Percentiles rank a stretch among this genome's conserved stretches.
Conservation (phyloP, 2,329 filamentous ascomycete species). For the Alternaria sp. region DNA sequence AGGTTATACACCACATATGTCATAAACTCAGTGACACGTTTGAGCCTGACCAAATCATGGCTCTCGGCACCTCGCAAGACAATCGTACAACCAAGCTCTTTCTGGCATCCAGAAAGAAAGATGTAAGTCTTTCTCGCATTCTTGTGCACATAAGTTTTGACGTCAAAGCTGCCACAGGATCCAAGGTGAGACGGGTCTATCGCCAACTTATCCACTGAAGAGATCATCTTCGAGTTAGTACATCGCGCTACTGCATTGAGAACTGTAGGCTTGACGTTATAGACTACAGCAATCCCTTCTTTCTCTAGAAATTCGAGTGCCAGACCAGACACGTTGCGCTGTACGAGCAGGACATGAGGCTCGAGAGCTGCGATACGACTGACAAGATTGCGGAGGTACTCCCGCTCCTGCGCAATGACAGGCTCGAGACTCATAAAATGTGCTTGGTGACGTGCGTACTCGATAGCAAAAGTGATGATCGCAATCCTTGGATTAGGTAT, state of each 20-base stretch:
- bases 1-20: constrained; percentile 98
- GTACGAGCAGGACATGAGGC: constrained; percentile 87
- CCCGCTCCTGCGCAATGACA: constrained; percentile 94
- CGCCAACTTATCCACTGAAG: constrained; percentile 92
- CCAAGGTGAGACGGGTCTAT: constrained; percentile 78
- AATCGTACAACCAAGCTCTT: constrained; percentile 93
- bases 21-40: constrained; percentile 97
- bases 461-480: constrained; percentile 92
- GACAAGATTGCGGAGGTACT: constrained; percentile 90
- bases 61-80: constrained; percentile 83
- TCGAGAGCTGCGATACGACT: constrained; percentile 86
- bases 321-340: constrained; percentile 90
- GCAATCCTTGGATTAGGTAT: constrained; percentile 86
- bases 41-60: constrained; percentile 76
- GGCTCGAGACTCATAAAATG: constrained; percentile 99
- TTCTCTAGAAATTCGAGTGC: constrained; percentile 88
- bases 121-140: constrained; percentile 93
- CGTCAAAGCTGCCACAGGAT: constrained; percentile 85
- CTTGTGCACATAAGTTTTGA: constrained; percentile 91
- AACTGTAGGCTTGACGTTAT: constrained; percentile 96
- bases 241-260: constrained; percentile 94
- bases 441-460: constrained; percentile 90
- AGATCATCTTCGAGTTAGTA: constrained; percentile 89
- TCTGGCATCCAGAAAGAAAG: constrained; percentile 88
- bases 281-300: constrained; percentile 89